These are phyloP conservation scores for Pyrenopolyporus hunteri DNA, from an alignment of 495 filamentous ascomycete species.

Conservation along the genomic window DNA sequence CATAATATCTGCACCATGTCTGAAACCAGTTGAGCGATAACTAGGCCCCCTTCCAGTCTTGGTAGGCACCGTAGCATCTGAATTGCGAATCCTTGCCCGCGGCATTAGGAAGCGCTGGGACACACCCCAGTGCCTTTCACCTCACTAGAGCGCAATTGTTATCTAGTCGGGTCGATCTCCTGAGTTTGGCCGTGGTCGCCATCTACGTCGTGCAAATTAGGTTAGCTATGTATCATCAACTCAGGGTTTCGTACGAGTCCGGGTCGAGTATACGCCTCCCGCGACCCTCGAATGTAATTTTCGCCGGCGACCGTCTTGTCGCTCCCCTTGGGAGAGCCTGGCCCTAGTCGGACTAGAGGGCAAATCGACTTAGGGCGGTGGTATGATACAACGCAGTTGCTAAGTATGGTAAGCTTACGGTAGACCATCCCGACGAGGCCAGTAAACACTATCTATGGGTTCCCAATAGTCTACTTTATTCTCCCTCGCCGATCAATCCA, in stretches of 20 bases:
- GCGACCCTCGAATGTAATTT: constrained; percentile 10
- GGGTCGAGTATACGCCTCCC: constrained; percentile 2
- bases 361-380: too few relatives aligned
- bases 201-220: not conserved
- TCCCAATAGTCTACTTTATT: constrained; percentile 10
- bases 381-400: too few relatives aligned
- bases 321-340: not conserved
- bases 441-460: not conserved
- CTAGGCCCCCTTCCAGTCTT: not conserved
- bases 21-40: not conserved
- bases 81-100: constrained; percentile 17
- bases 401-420: constrained; percentile 5
- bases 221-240: constrained; percentile 9
- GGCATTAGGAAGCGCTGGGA: not conserved
- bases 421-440: constrained; percentile 1
- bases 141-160: constrained; percentile 7
- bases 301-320: constrained; percentile 6
- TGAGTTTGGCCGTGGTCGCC: constrained; percentile 6
- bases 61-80: constrained; percentile 17
- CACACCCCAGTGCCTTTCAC: constrained; percentile 1
- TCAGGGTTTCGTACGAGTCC: not conserved
- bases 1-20: constrained; percentile 4
- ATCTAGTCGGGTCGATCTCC: constrained; percentile 16
- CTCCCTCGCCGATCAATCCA: constrained; percentile 3
- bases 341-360: constrained; percentile 7